Evolutionary conservation across 768 basidiomycete genomes (phyloP), one percentile per base, ranked within the genome.

Genomic region (Psilocybe tampanensis): DNA sequence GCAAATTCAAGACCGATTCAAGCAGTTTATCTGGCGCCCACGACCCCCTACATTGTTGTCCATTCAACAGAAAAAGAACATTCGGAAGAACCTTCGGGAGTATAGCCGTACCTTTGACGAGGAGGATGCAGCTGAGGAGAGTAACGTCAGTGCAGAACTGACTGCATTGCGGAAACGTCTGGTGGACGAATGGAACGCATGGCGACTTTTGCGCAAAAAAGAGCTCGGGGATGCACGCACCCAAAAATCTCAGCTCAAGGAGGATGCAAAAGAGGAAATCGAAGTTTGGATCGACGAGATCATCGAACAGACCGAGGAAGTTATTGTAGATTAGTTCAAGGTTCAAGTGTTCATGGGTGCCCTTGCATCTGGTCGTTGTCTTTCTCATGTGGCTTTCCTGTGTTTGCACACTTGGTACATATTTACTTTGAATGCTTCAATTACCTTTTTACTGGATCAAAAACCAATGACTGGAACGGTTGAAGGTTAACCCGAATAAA

Each of bases 181-280:
- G 52, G 90, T 98, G 64, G 93, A 97, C 67, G 97, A 99, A 75
- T 99, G 97, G 97, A 97, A 99, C 74, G 93, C 96, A 42, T 98
- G 97, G 97, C 85, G 96, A 50, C 65, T 78, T 21, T 81, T 85
- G 60, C 86, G 88, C 63, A 86, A 81, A 69, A 83, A 82, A 60
- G 86, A 91, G 63, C 54, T 88, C 54, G 81, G 79, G 33, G 86
- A 86, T 51, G 84, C 84, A 59, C 77, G 74, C 52, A 71, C 74
- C 13, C 72, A 74, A 52, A 76, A 69, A 63, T 71, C 70, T 23
- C 70, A 72, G 60, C 73, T 68, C 18, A 60, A 65, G 62, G 74
- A 74, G 6, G 79, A 81, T 64, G 86, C 80, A 58, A 90, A 90
- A 70, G 93, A 95, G 73, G 91, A 91, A 74, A 94, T 95, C 53